A percentile compares a stretch with the other conserved stretches of the same genome.
phyloP scores from a whole-genome alignment of 192 early-diverging fungal species.

The Umbelopsis sp. region DNA sequence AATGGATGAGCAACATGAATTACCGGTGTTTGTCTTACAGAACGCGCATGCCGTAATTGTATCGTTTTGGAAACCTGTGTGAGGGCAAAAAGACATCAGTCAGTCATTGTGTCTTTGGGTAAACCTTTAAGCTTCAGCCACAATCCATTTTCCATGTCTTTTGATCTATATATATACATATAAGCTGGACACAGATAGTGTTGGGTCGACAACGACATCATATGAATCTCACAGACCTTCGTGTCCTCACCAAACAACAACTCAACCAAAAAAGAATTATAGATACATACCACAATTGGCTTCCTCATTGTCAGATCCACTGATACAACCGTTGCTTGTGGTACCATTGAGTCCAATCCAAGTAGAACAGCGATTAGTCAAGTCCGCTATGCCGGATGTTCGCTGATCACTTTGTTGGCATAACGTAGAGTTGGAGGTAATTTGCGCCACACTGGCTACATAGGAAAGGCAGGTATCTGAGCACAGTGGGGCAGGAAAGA shows the following conservation, averaged over 20 bases:
- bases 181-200: too few relatives aligned
- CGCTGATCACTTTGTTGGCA: constrained; percentile 21
- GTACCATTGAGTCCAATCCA: constrained; percentile 41
- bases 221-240: too few relatives aligned
- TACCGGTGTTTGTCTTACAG: constrained; percentile 21
- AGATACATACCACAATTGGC: constrained; percentile 37
- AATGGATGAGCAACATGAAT: constrained; percentile 33
- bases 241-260: neutral
- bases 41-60: constrained; percentile 23
- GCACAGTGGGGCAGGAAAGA: constrained; percentile 38
- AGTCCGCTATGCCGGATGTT: constrained; percentile 5
- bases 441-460: constrained; percentile 29
- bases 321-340: constrained; percentile 25
- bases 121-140: constrained; percentile 19
- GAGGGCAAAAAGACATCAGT: neutral
- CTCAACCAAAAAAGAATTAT: neutral
- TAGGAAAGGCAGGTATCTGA: constrained; percentile 33
- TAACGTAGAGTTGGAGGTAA: constrained; percentile 19
- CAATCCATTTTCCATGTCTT: neutral
- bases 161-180: too few relatives aligned
- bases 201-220: too few relatives aligned
- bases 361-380: constrained; percentile 21
- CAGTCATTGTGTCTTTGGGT: neutral
- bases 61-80: constrained; percentile 29
- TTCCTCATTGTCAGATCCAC: constrained; percentile 37